A percentile compares a stretch with the other conserved stretches of the same genome.
phyloP scores from a whole-genome alignment of 768 basidiomycete genomes.

The Pleurotus eryngii region DNA sequence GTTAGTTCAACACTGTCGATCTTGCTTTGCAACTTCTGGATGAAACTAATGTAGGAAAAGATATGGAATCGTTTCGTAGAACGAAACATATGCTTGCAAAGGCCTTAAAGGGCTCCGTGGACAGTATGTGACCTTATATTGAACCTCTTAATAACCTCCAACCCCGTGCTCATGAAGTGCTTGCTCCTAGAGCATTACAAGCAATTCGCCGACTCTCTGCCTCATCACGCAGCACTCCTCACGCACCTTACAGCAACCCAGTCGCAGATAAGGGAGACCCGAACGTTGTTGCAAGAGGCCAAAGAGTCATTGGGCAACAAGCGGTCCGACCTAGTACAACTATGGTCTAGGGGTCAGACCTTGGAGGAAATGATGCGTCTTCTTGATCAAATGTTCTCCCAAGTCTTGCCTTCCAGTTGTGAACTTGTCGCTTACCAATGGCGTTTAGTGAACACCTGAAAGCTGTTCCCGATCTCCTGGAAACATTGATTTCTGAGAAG shows the following conservation, averaged over 20 bases:
- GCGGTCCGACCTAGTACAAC: slow-evolving; percentile 83
- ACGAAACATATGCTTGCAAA: slow-evolving; percentile 77
- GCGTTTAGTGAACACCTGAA: slow-evolving; percentile 78
- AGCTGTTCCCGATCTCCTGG: slow-evolving; percentile 86
- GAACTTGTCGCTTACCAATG: slow-evolving; percentile 13
- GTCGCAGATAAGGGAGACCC: slow-evolving; percentile 67
- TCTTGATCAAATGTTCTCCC: slow-evolving; percentile 82
- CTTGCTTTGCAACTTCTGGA: slow-evolving; percentile 89
- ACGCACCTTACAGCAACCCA: slow-evolving; percentile 72
- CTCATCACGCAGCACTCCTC: slow-evolving; percentile 81
- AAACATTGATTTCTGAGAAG: slow-evolving; percentile 95
- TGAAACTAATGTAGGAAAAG: slow-evolving; percentile 65
- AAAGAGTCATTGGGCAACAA: slow-evolving; percentile 79
- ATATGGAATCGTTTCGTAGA: slow-evolving; percentile 71
- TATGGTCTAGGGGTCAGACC: slow-evolving; percentile 88
- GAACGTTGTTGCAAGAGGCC: slow-evolving; percentile 68
- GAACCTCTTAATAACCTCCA: too few species aligned
- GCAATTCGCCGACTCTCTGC: slow-evolving; percentile 90
- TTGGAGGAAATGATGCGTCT: slow-evolving; percentile 93
- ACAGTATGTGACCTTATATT: slow-evolving; percentile 51
- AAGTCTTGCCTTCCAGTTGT: slow-evolving; percentile 4
- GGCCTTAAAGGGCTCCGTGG: slow-evolving; percentile 84
- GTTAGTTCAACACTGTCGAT: slow-evolving; percentile 90
- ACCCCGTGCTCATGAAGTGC: slow-evolving; percentile 3
- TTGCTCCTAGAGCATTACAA: slow-evolving; percentile 78